Evolutionary conservation across 192 early-diverging fungal species (phyloP).

Genomic region (Backusella liffmaniae): DNA sequence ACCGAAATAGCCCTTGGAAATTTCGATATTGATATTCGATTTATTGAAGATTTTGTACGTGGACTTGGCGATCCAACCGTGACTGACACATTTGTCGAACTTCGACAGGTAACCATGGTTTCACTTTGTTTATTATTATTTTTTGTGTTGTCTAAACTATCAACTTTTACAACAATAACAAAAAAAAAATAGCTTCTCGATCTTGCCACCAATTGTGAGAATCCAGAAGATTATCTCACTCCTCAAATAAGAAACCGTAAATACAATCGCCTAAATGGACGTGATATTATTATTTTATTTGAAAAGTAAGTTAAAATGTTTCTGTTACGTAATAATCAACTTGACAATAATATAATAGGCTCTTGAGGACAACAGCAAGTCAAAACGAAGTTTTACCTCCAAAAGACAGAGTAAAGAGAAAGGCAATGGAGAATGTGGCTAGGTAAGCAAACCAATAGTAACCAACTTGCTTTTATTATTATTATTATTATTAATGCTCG

Average conservation of each 20-base stretch:
- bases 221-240: constrained; percentile 74
- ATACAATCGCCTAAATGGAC: constrained; percentile 63
- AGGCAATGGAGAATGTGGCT: constrained; percentile 45
- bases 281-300: constrained; percentile 63
- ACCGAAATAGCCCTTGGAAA: constrained; percentile 56
- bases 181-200: constrained; percentile 52
- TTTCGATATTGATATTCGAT: constrained; percentile 69
- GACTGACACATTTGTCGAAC: constrained; percentile 64
- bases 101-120: constrained; percentile 62
- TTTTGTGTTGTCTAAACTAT: background rate
- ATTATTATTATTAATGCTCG: background rate
- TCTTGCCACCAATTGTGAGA: constrained; percentile 60
- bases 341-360: background rate
- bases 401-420: constrained; percentile 29
- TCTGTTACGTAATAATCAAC: background rate
- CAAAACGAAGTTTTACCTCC: constrained; percentile 9
- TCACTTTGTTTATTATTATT: background rate
- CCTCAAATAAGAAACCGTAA: constrained; percentile 59
- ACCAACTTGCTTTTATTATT: background rate
- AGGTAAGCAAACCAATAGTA: constrained; percentile 21
- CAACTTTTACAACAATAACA: background rate
- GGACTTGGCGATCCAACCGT: constrained; percentile 66
- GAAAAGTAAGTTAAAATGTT: constrained; percentile 72
- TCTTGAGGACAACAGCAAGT: constrained; percentile 19
- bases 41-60: constrained; percentile 70